These are phyloP conservation scores for Candida sanyaensis DNA, from an alignment of 1,139 yeast genomes.

Conservation along the genomic window DNA sequence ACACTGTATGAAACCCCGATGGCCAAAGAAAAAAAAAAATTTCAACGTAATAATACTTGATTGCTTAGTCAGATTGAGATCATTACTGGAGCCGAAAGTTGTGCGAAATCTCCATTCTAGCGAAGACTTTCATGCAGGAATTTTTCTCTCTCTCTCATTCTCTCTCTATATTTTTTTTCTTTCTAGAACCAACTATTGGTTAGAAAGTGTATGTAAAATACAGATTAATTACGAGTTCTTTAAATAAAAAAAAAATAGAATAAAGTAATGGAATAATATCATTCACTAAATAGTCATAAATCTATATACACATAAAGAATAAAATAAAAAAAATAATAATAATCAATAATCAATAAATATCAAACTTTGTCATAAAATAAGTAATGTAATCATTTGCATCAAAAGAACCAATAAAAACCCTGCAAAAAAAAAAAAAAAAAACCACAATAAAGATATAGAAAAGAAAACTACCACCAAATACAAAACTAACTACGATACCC, in stretches of 20 bases:
- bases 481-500: background rate
- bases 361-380: background rate
- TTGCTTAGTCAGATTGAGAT: constrained; percentile 1
- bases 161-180: too few relatives aligned
- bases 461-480: background rate
- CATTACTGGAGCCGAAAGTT: background rate
- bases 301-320: constrained; percentile 1
- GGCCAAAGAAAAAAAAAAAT: background rate
- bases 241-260: too few relatives aligned
- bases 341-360: background rate
- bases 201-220: background rate
- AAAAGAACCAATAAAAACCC: background rate
- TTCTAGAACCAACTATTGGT: constrained; percentile 2
- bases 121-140: background rate
- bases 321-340: background rate
- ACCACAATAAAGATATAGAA: too few relatives aligned
- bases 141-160: too few relatives aligned
- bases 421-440: background rate
- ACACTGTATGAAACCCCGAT: background rate
- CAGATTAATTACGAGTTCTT: background rate
- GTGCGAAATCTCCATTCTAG: background rate
- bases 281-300: background rate
- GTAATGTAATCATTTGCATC: background rate
- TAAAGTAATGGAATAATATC: background rate
- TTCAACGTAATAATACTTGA: background rate